Base-by-base conservation (phyloP, 495 filamentous ascomycete species). In the Xylaria longipes region DNA sequence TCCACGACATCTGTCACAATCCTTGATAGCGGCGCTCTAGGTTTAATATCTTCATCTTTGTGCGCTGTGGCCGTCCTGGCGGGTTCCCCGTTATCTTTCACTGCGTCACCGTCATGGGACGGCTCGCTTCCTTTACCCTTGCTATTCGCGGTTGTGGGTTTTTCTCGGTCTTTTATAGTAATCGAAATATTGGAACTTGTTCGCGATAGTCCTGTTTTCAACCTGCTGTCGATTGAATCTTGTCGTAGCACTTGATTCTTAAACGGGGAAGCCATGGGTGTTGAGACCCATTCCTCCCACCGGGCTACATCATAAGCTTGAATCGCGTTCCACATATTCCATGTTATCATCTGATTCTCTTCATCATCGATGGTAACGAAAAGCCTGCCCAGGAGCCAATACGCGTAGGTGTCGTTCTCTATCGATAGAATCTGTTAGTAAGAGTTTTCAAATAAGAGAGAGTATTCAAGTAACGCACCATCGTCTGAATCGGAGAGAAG, bases 401-500 rank as follows among this genome's bases (percentile, higher is more conserved):
- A 83, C 1, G 80, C 84, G 14, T 75, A 73, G 66, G 78, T 81
- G 65, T 85, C 84, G 50, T 85, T 85, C 20, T 80, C 74, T 69
- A 37, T 4, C 25, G n/a, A 57, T 29, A 22, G 20, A 31, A 46
- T 45, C 22, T 9, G 29, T 69, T 35, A 61, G 52, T 17, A 41
- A 46, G 27, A 39, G 2, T 2, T 25, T 39, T 37, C 57, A 22
- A 11, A 25, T 31, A 29, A 33, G 12, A 9, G 17, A 25, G 17
- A 25, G 35, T 45, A 17, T 48, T 33, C 4, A 20, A 27, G 17
- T 48, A 48, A 45, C 66, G 17, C 5, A 69, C 66, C 66, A 11
- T 76, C 75, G 63, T 85, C 84, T 5, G 80, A 80, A 35, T 85
- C 84, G 0, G 81, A 83, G 2, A 85, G 78, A 31, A 85, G 76